phyloP scores from a whole-genome alignment of 345 rosid species.

The Conringia planisiliqua region DNA sequence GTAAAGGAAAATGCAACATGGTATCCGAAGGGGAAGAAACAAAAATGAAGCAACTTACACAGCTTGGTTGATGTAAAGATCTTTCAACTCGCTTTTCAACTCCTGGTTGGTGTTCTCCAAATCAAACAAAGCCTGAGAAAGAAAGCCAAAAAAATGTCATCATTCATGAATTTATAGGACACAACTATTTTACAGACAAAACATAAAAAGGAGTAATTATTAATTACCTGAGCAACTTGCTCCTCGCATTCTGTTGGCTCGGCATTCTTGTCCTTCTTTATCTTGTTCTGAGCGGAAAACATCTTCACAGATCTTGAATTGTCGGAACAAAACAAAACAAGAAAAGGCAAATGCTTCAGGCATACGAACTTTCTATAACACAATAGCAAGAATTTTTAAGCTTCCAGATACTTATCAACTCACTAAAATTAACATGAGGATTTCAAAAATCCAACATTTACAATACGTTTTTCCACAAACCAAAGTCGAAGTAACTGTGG shows the following conservation, averaged over 20 bases:
- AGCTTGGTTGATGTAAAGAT: slow-evolving; percentile 76
- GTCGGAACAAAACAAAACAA: neutral
- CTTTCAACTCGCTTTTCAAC: slow-evolving; percentile 78
- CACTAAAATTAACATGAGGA: neutral
- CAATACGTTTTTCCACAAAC: neutral
- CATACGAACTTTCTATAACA: neutral
- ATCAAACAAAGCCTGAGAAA: slow-evolving; percentile 69
- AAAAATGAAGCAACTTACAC: slow-evolving; percentile 46
- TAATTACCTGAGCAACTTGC: slow-evolving; percentile 73
- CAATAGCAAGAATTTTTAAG: neutral
- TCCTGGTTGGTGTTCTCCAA: slow-evolving; percentile 82
- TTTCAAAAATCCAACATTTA: neutral
- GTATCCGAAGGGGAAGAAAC: neutral
- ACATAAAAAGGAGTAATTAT: neutral
- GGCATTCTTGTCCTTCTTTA: slow-evolving; percentile 76
- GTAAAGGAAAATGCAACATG: neutral
- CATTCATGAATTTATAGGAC: neutral
- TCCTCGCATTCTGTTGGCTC: slow-evolving; percentile 86
- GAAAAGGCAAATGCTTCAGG: neutral
- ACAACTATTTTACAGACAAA: neutral
- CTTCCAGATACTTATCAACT: neutral
- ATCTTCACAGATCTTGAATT: slow-evolving; percentile 51
- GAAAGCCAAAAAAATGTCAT: neutral
- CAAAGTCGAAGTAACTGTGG: neutral
- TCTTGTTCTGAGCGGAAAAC: slow-evolving; percentile 82